Percentiles rank a stretch among this genome's conserved stretches.
These are phyloP conservation scores for Tremella mesenterica DNA, from an alignment of 768 basidiomycete genomes.

Conservation along the genomic window DNA sequence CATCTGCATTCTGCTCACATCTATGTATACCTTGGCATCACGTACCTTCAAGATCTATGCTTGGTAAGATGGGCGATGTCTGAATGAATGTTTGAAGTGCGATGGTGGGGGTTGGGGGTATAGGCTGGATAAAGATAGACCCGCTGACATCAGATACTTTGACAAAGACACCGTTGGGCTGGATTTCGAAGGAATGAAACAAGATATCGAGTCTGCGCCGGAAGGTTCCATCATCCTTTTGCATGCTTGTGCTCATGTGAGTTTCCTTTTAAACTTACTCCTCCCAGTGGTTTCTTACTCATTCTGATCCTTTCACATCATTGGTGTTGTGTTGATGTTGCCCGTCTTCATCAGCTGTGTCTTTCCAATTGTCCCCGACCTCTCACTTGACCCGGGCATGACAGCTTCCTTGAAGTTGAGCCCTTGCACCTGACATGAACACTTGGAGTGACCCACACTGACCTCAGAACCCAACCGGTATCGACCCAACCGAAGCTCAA, in stretches of 20 bases:
- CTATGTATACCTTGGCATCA: too few species aligned
- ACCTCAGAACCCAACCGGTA: slow-evolving; percentile 93
- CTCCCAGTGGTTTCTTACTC: too few species aligned
- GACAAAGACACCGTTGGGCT: slow-evolving; percentile 77
- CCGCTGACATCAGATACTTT: slow-evolving; percentile 54
- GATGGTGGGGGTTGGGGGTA: not conserved
- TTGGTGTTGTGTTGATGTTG: not conserved
- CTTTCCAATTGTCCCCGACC: not conserved
- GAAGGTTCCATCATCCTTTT: slow-evolving; percentile 71
- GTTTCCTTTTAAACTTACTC: too few species aligned
- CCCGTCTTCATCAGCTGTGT: not conserved
- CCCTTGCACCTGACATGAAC: too few species aligned
- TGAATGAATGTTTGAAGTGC: too few species aligned
- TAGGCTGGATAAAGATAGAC: not conserved
- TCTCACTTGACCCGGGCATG: not conserved
- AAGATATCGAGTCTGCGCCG: slow-evolving; percentile 65
- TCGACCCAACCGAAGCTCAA: slow-evolving; percentile 87
- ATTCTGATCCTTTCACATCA: not conserved
- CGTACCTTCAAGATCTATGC: too few species aligned
- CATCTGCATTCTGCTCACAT: too few species aligned
- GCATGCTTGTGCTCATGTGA: slow-evolving; percentile 72
- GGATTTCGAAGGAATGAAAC: slow-evolving; percentile 82
- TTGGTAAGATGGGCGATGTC: too few species aligned
- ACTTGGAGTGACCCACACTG: not conserved
- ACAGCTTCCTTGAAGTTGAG: not conserved